Conservation (phyloP, 1,284 basidiomycete genomes). For the Naganishia cerealis region DNA sequence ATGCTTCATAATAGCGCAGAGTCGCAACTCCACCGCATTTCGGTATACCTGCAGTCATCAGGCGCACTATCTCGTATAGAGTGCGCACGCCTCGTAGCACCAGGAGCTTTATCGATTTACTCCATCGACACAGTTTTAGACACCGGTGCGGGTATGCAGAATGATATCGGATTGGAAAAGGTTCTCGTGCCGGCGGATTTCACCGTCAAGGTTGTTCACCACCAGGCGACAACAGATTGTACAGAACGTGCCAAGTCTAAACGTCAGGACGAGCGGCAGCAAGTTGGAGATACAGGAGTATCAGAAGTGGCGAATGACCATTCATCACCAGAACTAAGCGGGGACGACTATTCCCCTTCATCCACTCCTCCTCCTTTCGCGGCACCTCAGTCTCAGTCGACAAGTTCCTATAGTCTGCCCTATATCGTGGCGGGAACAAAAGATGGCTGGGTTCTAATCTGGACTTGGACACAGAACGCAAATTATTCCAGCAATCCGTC, state of each 20-base stretch:
- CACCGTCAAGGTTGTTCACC: conserved; percentile 18
- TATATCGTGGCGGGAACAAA: conserved; percentile 47
- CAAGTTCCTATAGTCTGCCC: conserved; percentile 38
- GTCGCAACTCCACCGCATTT: conserved; percentile 20
- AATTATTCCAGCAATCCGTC: background rate
- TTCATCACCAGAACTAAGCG: background rate
- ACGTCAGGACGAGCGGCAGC: background rate
- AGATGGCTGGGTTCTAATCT: conserved; percentile 44
- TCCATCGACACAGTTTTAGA: conserved; percentile 9
- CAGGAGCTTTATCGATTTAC: conserved; percentile 9
- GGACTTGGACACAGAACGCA: conserved; percentile 40
- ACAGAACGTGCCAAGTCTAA: background rate
- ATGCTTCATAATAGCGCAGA: conserved; percentile 16
- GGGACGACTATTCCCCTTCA: background rate
- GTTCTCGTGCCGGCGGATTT: conserved; percentile 30
- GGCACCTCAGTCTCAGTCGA: background rate
- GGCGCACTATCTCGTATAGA: conserved; percentile 10
- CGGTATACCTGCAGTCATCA: conserved; percentile 9
- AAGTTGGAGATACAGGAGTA: background rate
- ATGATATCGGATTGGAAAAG: conserved; percentile 16
- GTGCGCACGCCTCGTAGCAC: conserved; percentile 5
- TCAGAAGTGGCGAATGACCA: background rate
- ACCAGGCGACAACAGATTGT: background rate
- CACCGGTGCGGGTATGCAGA: background rate
- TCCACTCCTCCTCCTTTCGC: background rate